Base-by-base conservation (phyloP, 768 basidiomycete species). In the Suillus sp. region DNA sequence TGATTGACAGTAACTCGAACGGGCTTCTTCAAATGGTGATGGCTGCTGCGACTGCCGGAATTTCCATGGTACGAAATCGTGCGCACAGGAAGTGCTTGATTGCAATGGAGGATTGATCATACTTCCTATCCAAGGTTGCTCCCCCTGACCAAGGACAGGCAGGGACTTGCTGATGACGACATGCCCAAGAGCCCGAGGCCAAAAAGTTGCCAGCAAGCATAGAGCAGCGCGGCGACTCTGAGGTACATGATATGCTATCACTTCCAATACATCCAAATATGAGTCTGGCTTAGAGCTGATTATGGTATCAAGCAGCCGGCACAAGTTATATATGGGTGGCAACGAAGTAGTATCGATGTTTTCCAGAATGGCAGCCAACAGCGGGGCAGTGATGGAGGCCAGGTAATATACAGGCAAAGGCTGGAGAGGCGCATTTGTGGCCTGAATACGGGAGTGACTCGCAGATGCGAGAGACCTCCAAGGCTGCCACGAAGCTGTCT, bases 31-130 rank as follows among this genome's bases (percentile, higher is more conserved):
- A 73, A 77, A 68, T 60, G 71, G 30, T 63, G 66, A 47, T 56
- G 75, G 68, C 45, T 66, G 27, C 40, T 67, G 13, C 58, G 68
- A 47, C 66, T 70, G 65, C 62, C 67, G 65, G 79, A 83, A 92
- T 32, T 82, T 77, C 91, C 91, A 93, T 10, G 88, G 85, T 1
- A 85, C 74, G 69, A 92, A 91, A 65, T 90, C 85, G 71, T 92
- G 91, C 3, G 77, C 71, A 30, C 38, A 57, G 2, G 10, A 40
- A 57, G 56, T 27, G 37, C 56, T 30, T 40, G 38, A 27, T 40
- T 57, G 37, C 34, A 57, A 14, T 62, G 83, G 79, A 2, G 79
- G 74, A 64, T 79, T 78, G n/a, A 77, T 6, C 32, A 27, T 53
- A 47, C 4, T 37, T 1, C 38, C 62, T 11, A 27, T 34, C 32